Conservation (phyloP, 2,329 filamentous ascomycete genomes). For the Phaeosphaeria sp. region DNA sequence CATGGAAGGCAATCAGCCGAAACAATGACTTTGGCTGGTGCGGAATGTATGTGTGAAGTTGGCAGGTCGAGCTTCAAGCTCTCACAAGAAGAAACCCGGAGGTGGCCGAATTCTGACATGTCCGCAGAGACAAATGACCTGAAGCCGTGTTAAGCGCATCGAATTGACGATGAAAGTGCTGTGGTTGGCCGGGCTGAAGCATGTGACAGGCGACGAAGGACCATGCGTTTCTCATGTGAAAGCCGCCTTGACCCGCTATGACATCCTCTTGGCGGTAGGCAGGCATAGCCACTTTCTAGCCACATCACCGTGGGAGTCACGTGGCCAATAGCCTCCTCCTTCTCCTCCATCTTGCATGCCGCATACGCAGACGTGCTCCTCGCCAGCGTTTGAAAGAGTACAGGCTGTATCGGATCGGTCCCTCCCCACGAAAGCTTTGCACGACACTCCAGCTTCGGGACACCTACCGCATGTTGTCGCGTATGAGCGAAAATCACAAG, state of each 20-base stretch:
- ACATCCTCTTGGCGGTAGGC: constrained; percentile 13
- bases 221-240: constrained; percentile 22
- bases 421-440: not conserved
- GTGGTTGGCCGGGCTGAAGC: constrained; percentile 23
- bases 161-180: constrained; percentile 16
- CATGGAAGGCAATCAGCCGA: constrained; percentile 21
- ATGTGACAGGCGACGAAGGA: constrained; percentile 29
- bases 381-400: not conserved
- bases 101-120: constrained; percentile 15
- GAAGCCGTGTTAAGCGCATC: constrained; percentile 24
- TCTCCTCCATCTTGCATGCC: not conserved
- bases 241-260: constrained; percentile 17
- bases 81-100: not conserved
- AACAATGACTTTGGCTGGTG: constrained; percentile 5
- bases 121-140: constrained; percentile 9
- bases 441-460: not conserved
- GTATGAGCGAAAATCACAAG: too few species aligned
- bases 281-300: not conserved
- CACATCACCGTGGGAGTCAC: too few species aligned
- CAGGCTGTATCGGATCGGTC: not conserved
- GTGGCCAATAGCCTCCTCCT: not conserved
- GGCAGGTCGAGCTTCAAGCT: not conserved
- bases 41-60: not conserved
- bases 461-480: too few species aligned
- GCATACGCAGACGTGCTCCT: not conserved